Base-by-base conservation (phyloP, 2,329 filamentous ascomycete genomes). In the Diaporthe citriasiana region DNA sequence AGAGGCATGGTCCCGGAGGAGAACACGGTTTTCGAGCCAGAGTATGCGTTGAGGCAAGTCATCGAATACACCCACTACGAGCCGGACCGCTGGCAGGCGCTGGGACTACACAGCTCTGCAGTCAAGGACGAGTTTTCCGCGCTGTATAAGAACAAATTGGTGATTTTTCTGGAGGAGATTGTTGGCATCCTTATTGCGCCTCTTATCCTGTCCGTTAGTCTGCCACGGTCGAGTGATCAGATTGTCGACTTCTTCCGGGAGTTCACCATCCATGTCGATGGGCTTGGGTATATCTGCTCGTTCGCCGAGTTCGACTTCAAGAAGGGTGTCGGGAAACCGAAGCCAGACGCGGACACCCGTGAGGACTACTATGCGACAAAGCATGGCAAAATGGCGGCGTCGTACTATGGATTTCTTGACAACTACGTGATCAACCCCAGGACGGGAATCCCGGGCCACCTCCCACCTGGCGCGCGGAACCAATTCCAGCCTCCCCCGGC, bases 241-340 rank as follows among this genome's bases (percentile, higher is more conserved):
- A 93, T 99, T 76, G 93, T 98, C 74, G 97, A 99, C 83, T 99
- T 99, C 83, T 98, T 99, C 86, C 92, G 97, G 51, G 97, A 99
- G 81, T 98, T 98, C 78, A 98, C 97, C 0, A 92, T 99, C 30
- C 95, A 99, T 78, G 96, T 99, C 22, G 97, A 99, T 80, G 97
- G 97, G 0, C 89, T 99, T 47, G 97, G 97, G 30, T 96, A 98
- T 77, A 95, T 98, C 15, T 99, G 97, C 83, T 98, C 96, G 1
- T 98, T 98, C 84, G 97, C 97, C 4, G 95, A 98, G 47, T 99
- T 99, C 79, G 94, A 98, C 76, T 98, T 98, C 85, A 95, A 97
- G 82, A 96, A 95, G 81, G 93, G 92, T 33, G 87, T 92, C 30
- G 85, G 84, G 19, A 84, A 85, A 35, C 81, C 81, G 5, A 84